Evolutionary conservation across 2,329 filamentous ascomycete species (phyloP), one percentile per base, ranked within the genome.

Genomic region (Bretziella fagacearum): DNA sequence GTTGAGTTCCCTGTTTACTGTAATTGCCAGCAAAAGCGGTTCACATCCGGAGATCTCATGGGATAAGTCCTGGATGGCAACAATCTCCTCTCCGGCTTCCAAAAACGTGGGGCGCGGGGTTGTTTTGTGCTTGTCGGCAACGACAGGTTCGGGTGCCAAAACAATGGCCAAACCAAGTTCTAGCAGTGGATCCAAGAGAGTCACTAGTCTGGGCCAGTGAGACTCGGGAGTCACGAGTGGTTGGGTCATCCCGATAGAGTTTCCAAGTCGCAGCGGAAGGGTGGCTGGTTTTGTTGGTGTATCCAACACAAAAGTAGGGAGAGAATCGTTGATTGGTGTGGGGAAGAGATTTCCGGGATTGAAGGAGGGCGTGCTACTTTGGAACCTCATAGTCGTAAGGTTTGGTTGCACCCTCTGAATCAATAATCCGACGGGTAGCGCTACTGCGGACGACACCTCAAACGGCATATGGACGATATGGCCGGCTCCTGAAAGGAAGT

Each of bases 381-480:
- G 73, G 50, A 73, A 71, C 51, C 65, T 74, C 7, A 41, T 15
- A 2, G 22, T 20, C 15, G 25, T 7, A 11, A 46, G 18, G 2
- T 23, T 37, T 7, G 43, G 17, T 20, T 30, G 15, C 11, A 32
- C 48, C 51, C 87, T 73, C 62, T 96, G 89, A 48, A 98, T 75
- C 17, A 98, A 72, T 43, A 96, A 71, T 22, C 91, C 91, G 26
- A 77, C 70, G 4, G 86, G 82, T 10, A 84, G 83, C 29, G 89
- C 77, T 60, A 87, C 84, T 25, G 84, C 86, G 46, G 77, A 77
- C 58, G 94, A 85, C 35, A 95, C 82, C 63, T 96, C 87, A 58
- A 98, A 98, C 1, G 89, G 89, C 57, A 98, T 76, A 59, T 94
- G 85, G 41, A 96, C 72, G 50, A 94, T 76, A 69, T 98, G 84